These are phyloP conservation scores for Ophiocordyceps unilateralis DNA, from an alignment of 2,329 filamentous ascomycete genomes.

Conservation along the genomic window DNA sequence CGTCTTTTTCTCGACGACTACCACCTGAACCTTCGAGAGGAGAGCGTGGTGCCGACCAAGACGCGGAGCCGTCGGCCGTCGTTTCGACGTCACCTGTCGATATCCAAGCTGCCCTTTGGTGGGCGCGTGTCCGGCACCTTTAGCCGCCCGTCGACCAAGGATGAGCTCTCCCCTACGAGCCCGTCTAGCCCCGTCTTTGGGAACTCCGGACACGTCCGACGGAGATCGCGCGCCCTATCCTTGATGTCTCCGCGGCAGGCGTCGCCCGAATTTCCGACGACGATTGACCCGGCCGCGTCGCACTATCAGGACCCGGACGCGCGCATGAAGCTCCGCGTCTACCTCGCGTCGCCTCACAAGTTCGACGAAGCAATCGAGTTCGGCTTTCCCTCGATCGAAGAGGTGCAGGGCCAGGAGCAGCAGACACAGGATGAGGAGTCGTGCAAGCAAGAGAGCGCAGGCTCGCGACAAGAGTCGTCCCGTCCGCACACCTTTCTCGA, in stretches of 20 bases:
- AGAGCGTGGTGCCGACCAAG: conserved; percentile 25
- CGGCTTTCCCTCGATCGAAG: conserved; percentile 59
- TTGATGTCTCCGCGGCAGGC: conserved; percentile 30
- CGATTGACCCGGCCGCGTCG: conserved; percentile 52
- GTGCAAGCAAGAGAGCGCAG: conserved; percentile 5
- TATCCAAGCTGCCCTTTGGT: conserved; percentile 45
- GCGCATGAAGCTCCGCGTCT: conserved; percentile 68
- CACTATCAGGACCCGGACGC: conserved; percentile 88
- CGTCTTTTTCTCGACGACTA: conserved; percentile 53
- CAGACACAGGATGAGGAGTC: conserved; percentile 1
- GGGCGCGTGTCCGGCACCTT: conserved; percentile 32
- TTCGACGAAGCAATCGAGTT: conserved; percentile 93
- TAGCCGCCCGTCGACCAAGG: conserved; percentile 28
- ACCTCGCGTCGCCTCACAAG: conserved; percentile 77
- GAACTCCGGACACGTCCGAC: conserved; percentile 21
- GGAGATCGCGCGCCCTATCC: conserved; percentile 37
- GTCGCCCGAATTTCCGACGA: conserved; percentile 10
- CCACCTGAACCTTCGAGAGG: conserved; percentile 41
- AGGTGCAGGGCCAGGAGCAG: conserved; percentile 15
- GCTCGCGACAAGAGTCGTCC: conserved; percentile 11
- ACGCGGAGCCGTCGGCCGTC: conserved; percentile 30
- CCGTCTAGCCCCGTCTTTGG: conserved; percentile 7
- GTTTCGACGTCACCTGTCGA: conserved; percentile 55
- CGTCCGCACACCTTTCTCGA: conserved; percentile 39
- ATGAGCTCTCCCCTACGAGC: conserved; percentile 14